These are phyloP conservation scores for Nannochloropsis oceanica DNA, from an alignment of 108 stramenopile species.

Conservation along the genomic window DNA sequence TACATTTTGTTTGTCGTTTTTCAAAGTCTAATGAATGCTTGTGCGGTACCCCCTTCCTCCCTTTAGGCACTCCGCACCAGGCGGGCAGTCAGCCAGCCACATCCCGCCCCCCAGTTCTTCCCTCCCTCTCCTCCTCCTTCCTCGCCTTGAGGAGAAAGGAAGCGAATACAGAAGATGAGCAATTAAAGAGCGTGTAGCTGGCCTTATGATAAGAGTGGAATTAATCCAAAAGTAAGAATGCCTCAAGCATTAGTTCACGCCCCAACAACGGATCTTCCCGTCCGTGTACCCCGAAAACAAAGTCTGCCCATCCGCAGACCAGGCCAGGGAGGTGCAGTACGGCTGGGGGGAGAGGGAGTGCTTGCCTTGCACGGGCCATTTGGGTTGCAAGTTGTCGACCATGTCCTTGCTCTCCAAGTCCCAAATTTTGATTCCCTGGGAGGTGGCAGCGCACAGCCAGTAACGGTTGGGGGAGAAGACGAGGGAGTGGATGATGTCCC, in stretches of 20 bases:
- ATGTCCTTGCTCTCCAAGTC: constrained; percentile 95
- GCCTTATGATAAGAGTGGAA: not conserved
- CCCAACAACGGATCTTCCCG: constrained; percentile 78
- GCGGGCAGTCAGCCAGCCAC: not conserved
- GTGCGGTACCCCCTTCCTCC: not conserved
- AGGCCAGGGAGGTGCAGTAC: constrained; percentile 86
- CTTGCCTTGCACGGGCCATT: constrained; percentile 47
- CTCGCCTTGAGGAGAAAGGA: too few relatives aligned
- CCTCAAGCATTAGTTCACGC: not conserved
- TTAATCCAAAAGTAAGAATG: not conserved
- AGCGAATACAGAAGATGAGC: too few relatives aligned
- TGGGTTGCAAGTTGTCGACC: constrained; percentile 85
- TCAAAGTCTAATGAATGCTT: not conserved
- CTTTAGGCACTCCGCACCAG: not conserved
- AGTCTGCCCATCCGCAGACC: constrained; percentile 89
- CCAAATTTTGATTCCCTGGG: constrained; percentile 98
- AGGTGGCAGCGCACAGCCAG: constrained; percentile 99
- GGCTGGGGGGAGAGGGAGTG: constrained; percentile 52
- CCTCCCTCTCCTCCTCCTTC: not conserved
- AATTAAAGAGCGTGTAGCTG: not conserved
- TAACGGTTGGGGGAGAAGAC: constrained; percentile 99
- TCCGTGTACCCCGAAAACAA: constrained; percentile 97
- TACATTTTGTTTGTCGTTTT: not conserved
- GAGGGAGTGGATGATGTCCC: constrained; percentile 93
- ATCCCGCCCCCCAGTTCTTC: not conserved